Evolutionary conservation across 192 early-diverging fungal species (phyloP).

Genomic region (Borealophlyctis nickersoniae): DNA sequence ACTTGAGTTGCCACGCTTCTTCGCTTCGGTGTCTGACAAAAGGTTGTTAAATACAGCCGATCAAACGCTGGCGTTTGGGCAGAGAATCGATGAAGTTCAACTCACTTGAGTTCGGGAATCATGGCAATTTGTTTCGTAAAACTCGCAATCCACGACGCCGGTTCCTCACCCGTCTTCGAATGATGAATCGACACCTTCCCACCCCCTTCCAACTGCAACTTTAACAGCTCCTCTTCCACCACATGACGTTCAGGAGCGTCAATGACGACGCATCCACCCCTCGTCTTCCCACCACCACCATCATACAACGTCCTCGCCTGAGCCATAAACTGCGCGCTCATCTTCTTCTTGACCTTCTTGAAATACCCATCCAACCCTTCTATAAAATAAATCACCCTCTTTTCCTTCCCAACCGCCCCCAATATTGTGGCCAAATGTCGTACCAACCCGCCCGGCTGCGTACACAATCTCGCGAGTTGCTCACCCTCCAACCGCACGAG

Average conservation of each 20-base stretch:
- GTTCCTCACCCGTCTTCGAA: conserved; percentile 10
- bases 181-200: conserved; percentile 11
- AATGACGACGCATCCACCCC: conserved; percentile 12
- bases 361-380: conserved; percentile 26
- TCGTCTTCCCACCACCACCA: background rate
- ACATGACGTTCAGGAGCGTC: background rate
- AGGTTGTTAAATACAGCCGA: background rate
- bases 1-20: conserved; percentile 17
- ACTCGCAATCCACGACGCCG: conserved; percentile 17
- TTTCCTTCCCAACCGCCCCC: background rate
- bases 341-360: background rate
- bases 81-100: background rate
- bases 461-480: background rate
- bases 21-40: conserved; percentile 21
- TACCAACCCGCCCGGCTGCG: conserved; percentile 1
- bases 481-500: conserved; percentile 14
- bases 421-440: background rate
- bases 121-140: conserved; percentile 35
- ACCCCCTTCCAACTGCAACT: conserved; percentile 14
- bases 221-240: conserved; percentile 18
- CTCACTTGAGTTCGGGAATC: conserved; percentile 28
- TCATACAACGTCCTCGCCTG: background rate
- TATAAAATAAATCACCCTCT: conserved; percentile 25
- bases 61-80: background rate
- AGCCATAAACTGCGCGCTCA: conserved; percentile 1